Conservation (phyloP, 169 alveolate species). For the Sarcocystis neurona region DNA sequence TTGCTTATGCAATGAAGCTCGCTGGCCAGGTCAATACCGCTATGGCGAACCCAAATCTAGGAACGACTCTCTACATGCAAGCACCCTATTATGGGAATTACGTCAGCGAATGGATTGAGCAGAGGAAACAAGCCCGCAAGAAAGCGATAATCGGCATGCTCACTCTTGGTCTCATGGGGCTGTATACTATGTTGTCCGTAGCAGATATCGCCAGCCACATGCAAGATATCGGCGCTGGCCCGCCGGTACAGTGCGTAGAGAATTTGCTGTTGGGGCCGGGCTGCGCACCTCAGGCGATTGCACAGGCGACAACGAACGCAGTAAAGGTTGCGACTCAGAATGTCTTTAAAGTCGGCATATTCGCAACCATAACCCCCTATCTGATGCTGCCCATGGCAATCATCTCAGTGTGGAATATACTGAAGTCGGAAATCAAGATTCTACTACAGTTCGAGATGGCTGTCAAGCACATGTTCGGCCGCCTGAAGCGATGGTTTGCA, state of each 20-base stretch:
- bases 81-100: conserved; percentile 46
- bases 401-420: conserved; percentile 42
- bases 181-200: conserved; percentile 25
- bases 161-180: conserved; percentile 17
- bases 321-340: conserved; percentile 30
- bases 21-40: conserved; percentile 28
- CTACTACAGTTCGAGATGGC: conserved; percentile 50
- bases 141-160: conserved; percentile 34
- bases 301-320: conserved; percentile 37
- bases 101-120: conserved; percentile 29
- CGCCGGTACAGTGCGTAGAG: conserved; percentile 35
- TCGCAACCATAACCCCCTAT: conserved; percentile 31
- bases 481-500: conserved; percentile 22
- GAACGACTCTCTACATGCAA: conserved; percentile 15
- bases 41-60: conserved; percentile 35
- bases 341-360: conserved; percentile 36
- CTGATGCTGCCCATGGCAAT: conserved; percentile 40
- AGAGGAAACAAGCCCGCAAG: conserved; percentile 9
- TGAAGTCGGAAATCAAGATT: conserved; percentile 39
- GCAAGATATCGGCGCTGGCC: conserved; percentile 36
- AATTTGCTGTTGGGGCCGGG: conserved; percentile 21
- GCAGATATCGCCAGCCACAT: conserved; percentile 39
- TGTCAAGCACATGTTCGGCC: conserved; percentile 7
- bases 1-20: conserved; percentile 31
- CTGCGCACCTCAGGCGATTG: conserved; percentile 44